A percentile compares a stretch with the other conserved stretches of the same genome.
These are phyloP conservation scores for Thyridium curvatum DNA, from an alignment of 2,329 filamentous ascomycete genomes.

Conservation along the genomic window DNA sequence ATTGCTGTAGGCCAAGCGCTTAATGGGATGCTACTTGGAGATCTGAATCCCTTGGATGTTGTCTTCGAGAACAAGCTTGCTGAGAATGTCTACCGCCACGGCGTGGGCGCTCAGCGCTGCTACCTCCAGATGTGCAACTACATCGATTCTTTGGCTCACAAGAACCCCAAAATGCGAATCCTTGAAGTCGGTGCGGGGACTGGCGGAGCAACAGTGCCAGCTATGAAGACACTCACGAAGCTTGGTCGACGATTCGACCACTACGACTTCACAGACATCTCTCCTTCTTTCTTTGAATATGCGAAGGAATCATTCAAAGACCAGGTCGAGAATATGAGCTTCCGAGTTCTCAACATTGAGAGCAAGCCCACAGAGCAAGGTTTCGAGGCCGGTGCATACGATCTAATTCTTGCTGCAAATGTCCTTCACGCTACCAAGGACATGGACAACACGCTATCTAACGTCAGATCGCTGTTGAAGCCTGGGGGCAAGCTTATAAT, in stretches of 20 bases:
- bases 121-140: conserved; percentile 11
- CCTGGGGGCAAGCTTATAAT: conserved; percentile 32
- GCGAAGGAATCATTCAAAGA: conserved; percentile 19
- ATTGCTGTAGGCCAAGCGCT: conserved; percentile 14
- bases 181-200: conserved; percentile 30
- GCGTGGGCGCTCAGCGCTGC: conserved; percentile 11
- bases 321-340: conserved; percentile 17
- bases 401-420: conserved; percentile 30
- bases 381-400: conserved; percentile 22
- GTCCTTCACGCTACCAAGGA: conserved; percentile 27
- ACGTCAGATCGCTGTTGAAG: conserved; percentile 25
- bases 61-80: conserved; percentile 15
- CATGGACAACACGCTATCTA: conserved; percentile 19
- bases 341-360: conserved; percentile 24
- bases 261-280: conserved; percentile 14
- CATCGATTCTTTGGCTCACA: conserved; percentile 15
- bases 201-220: conserved; percentile 19
- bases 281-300: conserved; percentile 19
- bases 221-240: conserved; percentile 13
- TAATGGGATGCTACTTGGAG: conserved; percentile 10
- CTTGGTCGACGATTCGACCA: conserved; percentile 14
- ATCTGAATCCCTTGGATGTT: conserved; percentile 16
- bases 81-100: conserved; percentile 14
- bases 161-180: conserved; percentile 23
- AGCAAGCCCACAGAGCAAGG: conserved; percentile 22